phyloP scores from a whole-genome alignment of 2,329 filamentous ascomycete genomes.

The Aspergillus vadensis region DNA sequence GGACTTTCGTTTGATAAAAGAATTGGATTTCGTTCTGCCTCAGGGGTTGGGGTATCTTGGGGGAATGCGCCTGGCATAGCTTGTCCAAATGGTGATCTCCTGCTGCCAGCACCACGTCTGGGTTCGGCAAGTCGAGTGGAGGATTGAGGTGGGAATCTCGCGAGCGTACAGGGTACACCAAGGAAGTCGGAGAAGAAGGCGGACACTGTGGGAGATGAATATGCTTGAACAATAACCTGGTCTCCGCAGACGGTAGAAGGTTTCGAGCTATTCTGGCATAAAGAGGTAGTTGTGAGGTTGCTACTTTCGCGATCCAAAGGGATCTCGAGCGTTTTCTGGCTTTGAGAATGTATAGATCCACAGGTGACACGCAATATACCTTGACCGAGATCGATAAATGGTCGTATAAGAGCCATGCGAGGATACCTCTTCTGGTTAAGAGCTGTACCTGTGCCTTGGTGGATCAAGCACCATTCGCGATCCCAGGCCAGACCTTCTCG shows the following conservation, averaged over 20 bases:
- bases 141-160: constrained; percentile 74
- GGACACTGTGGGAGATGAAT: constrained; percentile 66
- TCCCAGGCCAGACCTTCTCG: constrained; percentile 90
- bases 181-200: constrained; percentile 76
- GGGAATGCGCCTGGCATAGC: constrained; percentile 59
- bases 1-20: constrained; percentile 91
- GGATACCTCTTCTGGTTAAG: constrained; percentile 88
- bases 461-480: constrained; percentile 92
- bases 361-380: constrained; percentile 64
- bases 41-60: constrained; percentile 47
- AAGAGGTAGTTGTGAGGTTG: constrained; percentile 67
- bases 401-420: constrained; percentile 80
- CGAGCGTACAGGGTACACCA: constrained; percentile 77
- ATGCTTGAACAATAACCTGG: constrained; percentile 68
- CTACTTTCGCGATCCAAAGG: constrained; percentile 36
- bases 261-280: constrained; percentile 45
- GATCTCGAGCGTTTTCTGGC: constrained; percentile 37
- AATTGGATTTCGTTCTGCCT: constrained; percentile 60
- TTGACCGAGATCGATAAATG: constrained; percentile 68
- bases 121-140: constrained; percentile 71
- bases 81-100: constrained; percentile 16
- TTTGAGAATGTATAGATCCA: constrained; percentile 38
- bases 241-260: constrained; percentile 82
- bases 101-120: constrained; percentile 54
- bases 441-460: constrained; percentile 79